Conservation (phyloP, 495 filamentous ascomycete genomes). For the Collariella sp. region DNA sequence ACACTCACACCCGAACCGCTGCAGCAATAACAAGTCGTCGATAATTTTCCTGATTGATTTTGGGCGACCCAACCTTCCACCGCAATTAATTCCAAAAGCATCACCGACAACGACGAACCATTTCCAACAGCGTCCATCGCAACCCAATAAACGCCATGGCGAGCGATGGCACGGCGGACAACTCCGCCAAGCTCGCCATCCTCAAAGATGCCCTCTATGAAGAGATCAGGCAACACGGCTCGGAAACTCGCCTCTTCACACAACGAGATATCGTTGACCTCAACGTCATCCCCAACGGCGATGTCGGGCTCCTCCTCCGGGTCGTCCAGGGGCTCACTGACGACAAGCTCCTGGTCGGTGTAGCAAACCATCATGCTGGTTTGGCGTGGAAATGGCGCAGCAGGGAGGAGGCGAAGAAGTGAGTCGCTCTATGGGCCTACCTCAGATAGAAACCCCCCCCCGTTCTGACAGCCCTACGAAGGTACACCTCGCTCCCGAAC, state of each 20-base stretch:
- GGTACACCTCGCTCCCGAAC: constrained; percentile 53
- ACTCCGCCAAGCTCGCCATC: constrained; percentile 21
- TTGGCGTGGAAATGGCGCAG: constrained; percentile 60
- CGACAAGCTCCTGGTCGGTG: constrained; percentile 59
- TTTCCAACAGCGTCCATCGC: too few species aligned
- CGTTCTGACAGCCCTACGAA: constrained; percentile 20
- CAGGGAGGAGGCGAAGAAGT: constrained; percentile 65
- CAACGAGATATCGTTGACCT: constrained; percentile 60
- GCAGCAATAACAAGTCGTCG: too few species aligned
- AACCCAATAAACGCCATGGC: too few species aligned
- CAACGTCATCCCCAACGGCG: constrained; percentile 50
- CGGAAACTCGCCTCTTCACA: constrained; percentile 48
- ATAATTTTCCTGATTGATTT: too few species aligned
- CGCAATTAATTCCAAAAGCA: too few species aligned
- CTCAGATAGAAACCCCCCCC: background rate
- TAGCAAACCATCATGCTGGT: constrained; percentile 44
- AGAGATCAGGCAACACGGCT: constrained; percentile 25
- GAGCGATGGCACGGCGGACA: constrained; percentile 7
- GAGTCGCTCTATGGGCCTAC: background rate
- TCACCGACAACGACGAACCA: too few species aligned
- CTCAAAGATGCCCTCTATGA: constrained; percentile 31
- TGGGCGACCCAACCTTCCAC: too few species aligned
- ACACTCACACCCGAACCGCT: too few species aligned
- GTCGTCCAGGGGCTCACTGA: constrained; percentile 55
- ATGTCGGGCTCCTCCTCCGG: constrained; percentile 48